Percentiles rank a stretch among this genome's conserved stretches.
Conservation (phyloP, 139 green algal genomes). For the Closterium sp. region DNA sequence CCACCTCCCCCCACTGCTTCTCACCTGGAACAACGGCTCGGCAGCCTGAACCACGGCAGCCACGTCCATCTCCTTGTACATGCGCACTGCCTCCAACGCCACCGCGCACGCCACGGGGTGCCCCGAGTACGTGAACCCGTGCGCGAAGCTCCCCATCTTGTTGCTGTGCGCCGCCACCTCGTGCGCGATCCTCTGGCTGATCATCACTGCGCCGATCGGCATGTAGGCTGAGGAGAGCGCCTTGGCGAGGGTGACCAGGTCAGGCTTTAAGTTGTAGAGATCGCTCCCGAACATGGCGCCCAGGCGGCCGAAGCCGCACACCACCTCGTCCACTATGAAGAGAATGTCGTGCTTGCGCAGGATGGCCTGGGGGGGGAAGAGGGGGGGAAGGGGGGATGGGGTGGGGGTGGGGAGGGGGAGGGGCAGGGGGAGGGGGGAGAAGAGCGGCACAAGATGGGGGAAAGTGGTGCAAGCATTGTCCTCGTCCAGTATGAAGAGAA, state of each 20-base stretch:
- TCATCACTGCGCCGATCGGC: constrained; percentile 50
- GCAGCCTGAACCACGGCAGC: constrained; percentile 7
- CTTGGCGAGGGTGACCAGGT: constrained; percentile 51
- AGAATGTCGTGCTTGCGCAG: constrained; percentile 57
- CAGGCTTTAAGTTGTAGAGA: constrained; percentile 49
- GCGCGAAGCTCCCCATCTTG: constrained; percentile 50
- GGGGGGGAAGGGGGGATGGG: neutral
- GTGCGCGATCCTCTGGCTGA: constrained; percentile 33
- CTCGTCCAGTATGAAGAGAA: neutral
- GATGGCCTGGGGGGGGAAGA: constrained; percentile 30
- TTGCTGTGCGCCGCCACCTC: constrained; percentile 23
- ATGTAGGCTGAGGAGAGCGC: constrained; percentile 48
- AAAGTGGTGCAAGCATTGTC: neutral
- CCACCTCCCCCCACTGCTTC: neutral
- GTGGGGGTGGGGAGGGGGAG: neutral
- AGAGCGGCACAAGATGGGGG: too few relatives aligned
- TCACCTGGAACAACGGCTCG: constrained; percentile 32
- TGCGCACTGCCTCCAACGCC: constrained; percentile 46
- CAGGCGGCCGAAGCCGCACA: constrained; percentile 51
- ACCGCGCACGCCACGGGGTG: constrained; percentile 55
- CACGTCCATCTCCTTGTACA: constrained; percentile 50
- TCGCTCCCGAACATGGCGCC: constrained; percentile 50
- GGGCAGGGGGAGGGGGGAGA: too few relatives aligned
- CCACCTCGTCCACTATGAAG: constrained; percentile 53
- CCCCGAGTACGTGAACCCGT: constrained; percentile 57